Evolutionary conservation across 176 grass and related monocot genomes (phyloP).

Genomic region (Alopecurus myosuroides): DNA sequence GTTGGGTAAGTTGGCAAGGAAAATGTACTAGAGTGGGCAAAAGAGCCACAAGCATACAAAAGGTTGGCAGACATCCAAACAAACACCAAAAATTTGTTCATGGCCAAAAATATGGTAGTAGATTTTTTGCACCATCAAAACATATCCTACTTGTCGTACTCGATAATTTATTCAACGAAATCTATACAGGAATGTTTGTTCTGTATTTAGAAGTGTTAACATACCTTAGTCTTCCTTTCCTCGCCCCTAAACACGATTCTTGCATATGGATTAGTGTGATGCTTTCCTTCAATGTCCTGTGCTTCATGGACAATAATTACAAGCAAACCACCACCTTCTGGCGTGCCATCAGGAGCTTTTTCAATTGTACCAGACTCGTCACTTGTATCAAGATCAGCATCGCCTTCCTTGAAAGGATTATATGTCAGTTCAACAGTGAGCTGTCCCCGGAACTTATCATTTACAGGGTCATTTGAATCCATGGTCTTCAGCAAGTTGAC

Average conservation of each 20-base stretch:
- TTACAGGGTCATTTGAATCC: slow-evolving; percentile 63
- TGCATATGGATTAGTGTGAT: slow-evolving; percentile 81
- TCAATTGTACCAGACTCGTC: slow-evolving; percentile 51
- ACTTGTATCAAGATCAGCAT: slow-evolving; percentile 44
- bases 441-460: slow-evolving; percentile 69
- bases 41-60: neutral
- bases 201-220: neutral
- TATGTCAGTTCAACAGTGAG: slow-evolving; percentile 59
- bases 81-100: neutral
- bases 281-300: slow-evolving; percentile 82
- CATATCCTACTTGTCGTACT: neutral
- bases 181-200: neutral
- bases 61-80: neutral
- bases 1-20: neutral
- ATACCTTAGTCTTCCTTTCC: slow-evolving; percentile 82
- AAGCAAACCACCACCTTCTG: slow-evolving; percentile 71
- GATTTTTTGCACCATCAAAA: neutral
- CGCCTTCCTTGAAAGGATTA: slow-evolving; percentile 68
- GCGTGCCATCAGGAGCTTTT: slow-evolving; percentile 75
- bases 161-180: neutral
- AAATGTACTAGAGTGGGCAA: neutral
- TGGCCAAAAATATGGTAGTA: neutral
- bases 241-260: slow-evolving; percentile 66
- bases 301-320: slow-evolving; percentile 71
- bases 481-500: slow-evolving; percentile 71